phyloP scores from a whole-genome alignment of 2,329 filamentous ascomycete genomes.

The Sclerotinia spermophila region DNA sequence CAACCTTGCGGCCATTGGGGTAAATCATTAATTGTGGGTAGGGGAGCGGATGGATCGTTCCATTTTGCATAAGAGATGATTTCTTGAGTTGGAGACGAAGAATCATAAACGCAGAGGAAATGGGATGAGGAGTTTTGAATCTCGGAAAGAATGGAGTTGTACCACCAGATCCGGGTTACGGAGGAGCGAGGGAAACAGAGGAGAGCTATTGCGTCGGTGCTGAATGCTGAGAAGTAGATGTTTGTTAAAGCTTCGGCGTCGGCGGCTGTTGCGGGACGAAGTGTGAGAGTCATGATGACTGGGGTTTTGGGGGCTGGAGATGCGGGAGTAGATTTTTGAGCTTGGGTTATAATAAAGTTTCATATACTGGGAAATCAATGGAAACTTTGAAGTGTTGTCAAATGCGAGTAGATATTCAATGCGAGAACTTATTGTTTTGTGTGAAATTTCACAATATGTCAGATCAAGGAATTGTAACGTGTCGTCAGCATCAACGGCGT shows the following conservation, averaged over 20 bases:
- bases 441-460: neutral
- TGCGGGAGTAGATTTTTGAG: neutral
- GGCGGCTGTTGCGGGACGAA: constrained; percentile 41
- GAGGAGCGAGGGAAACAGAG: constrained; percentile 39
- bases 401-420: too few species aligned
- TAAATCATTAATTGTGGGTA: constrained; percentile 31
- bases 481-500: neutral
- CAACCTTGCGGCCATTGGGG: constrained; percentile 43
- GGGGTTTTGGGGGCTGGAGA: neutral
- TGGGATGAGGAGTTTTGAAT: constrained; percentile 41
- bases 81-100: constrained; percentile 25
- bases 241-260: constrained; percentile 43
- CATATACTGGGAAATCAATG: fast-evolving
- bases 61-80: constrained; percentile 50
- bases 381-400: neutral
- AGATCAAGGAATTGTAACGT: neutral
- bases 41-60: constrained; percentile 36
- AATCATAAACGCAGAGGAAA: constrained; percentile 42
- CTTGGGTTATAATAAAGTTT: neutral
- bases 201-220: constrained; percentile 38
- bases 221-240: constrained; percentile 47
- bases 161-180: constrained; percentile 39
- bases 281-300: constrained; percentile 27
- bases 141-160: constrained; percentile 38
- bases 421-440: too few species aligned